phyloP scores from a whole-genome alignment of 129 eudicot genomes.

The Saposhnikovia divaricata region DNA sequence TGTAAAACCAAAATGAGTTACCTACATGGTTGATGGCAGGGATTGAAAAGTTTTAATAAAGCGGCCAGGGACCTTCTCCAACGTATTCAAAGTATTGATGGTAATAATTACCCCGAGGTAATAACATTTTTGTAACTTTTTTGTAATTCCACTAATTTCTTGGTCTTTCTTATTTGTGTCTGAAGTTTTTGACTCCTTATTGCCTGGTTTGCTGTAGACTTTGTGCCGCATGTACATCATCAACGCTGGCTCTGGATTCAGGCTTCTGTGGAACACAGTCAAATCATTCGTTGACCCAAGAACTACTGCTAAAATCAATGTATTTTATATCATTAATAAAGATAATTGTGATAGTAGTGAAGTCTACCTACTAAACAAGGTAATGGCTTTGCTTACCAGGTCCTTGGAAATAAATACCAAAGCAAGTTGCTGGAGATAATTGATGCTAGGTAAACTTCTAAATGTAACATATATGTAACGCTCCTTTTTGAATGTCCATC shows the following conservation, averaged over 20 bases:
- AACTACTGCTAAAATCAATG: conserved; percentile 90
- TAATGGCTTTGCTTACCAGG: conserved; percentile 29
- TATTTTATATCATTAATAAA: conserved; percentile 22
- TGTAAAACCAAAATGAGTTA: not conserved
- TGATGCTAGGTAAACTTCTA: conserved; percentile 63
- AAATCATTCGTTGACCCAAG: conserved; percentile 94
- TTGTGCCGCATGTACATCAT: conserved; percentile 83
- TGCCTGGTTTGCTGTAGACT: conserved; percentile 32
- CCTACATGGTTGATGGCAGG: conserved; percentile 35
- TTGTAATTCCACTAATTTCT: not conserved
- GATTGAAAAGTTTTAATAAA: conserved; percentile 81
- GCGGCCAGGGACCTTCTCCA: conserved; percentile 86
- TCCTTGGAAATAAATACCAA: conserved; percentile 85
- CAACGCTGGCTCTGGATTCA: conserved; percentile 95
- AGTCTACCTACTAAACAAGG: conserved; percentile 8
- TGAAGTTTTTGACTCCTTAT: not conserved
- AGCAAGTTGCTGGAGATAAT: conserved; percentile 82
- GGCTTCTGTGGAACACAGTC: conserved; percentile 89
- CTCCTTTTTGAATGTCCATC: not conserved
- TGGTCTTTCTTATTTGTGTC: not conserved
- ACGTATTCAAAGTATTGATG: conserved; percentile 77
- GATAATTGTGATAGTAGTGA: not conserved
- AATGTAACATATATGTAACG: too few relatives aligned
- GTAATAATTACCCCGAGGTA: conserved; percentile 96
- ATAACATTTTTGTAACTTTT: not conserved